These are phyloP conservation scores for Friedmanniomyces simplex DNA, from an alignment of 495 filamentous ascomycete species.

Conservation along the genomic window DNA sequence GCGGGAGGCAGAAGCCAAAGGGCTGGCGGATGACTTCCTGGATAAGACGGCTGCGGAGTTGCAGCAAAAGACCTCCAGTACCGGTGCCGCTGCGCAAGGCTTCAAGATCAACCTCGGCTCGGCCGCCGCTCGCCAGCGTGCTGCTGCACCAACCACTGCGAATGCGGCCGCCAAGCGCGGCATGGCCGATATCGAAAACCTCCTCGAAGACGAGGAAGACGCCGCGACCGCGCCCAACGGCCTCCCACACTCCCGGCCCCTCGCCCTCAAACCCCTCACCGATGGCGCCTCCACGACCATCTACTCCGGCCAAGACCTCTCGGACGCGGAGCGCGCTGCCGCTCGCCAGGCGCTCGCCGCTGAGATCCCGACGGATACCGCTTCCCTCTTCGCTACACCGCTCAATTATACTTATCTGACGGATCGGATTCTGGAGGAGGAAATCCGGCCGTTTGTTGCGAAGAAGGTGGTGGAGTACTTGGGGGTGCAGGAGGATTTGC, in stretches of 20 bases:
- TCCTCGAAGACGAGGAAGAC: conserved; percentile 71
- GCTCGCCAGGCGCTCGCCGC: conserved; percentile 62
- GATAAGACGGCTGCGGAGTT: conserved; percentile 79
- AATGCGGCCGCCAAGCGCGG: conserved; percentile 30
- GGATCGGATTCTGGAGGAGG: conserved; percentile 68
- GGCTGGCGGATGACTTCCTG: conserved; percentile 88
- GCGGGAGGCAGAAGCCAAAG: conserved; percentile 66
- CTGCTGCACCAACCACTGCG: conserved; percentile 47
- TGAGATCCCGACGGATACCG: conserved; percentile 80
- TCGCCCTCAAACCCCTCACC: conserved; percentile 12
- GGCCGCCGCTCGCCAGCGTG: conserved; percentile 53
- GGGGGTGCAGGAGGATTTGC: conserved; percentile 89
- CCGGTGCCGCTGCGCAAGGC: conserved; percentile 30
- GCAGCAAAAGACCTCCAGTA: conserved; percentile 32
- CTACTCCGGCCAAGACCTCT: conserved; percentile 8
- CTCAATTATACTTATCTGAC: conserved; percentile 94
- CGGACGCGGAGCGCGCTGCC: conserved; percentile 37
- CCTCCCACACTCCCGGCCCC: not conserved
- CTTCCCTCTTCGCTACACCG: conserved; percentile 81
- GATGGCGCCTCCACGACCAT: not conserved
- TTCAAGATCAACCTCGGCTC: conserved; percentile 93
- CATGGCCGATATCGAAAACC: conserved; percentile 75
- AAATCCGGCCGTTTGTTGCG: conserved; percentile 89
- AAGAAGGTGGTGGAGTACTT: conserved; percentile 97
- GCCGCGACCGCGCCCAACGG: conserved; percentile 33